Evolutionary conservation across 495 filamentous ascomycete species (phyloP).

Genomic region (Talaromyces ruber): DNA sequence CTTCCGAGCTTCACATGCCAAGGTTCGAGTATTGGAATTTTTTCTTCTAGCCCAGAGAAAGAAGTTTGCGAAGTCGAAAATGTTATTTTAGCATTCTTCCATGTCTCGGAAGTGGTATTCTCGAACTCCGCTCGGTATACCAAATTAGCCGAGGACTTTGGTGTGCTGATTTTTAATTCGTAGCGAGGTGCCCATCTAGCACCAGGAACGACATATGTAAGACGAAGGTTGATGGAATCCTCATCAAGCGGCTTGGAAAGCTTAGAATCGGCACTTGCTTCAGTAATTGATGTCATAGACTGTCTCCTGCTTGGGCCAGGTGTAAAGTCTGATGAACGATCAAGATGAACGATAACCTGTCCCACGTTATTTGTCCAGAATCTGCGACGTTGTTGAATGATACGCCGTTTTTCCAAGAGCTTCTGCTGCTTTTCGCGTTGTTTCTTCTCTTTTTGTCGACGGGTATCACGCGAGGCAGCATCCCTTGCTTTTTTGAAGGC

Average conservation of each 20-base stretch:
- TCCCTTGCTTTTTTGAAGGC: slow-evolving; percentile 17
- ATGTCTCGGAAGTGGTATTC: slow-evolving; percentile 60
- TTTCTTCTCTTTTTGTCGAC: slow-evolving; percentile 17
- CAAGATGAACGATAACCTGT: slow-evolving; percentile 48
- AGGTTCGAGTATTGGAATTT: slow-evolving; percentile 45
- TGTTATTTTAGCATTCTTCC: slow-evolving; percentile 54
- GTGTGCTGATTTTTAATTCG: slow-evolving; percentile 53
- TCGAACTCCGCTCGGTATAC: slow-evolving; percentile 56
- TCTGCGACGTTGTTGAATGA: slow-evolving; percentile 39
- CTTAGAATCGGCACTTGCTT: slow-evolving; percentile 19
- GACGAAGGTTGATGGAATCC: slow-evolving; percentile 36
- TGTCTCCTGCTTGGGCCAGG: slow-evolving; percentile 46
- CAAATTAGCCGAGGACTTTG: slow-evolving; percentile 41
- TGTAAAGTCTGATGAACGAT: slow-evolving; percentile 37
- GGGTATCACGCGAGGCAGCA: slow-evolving; percentile 16
- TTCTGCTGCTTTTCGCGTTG: slow-evolving; percentile 31
- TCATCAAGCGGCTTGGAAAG: slow-evolving; percentile 10
- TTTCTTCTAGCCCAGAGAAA: slow-evolving; percentile 51
- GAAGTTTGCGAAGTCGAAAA: slow-evolving; percentile 62
- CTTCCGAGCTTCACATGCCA: slow-evolving; percentile 48
- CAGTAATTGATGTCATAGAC: slow-evolving; percentile 35
- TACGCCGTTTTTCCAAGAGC: slow-evolving; percentile 37
- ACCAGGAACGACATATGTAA: slow-evolving; percentile 56
- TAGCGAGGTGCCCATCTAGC: slow-evolving; percentile 61
- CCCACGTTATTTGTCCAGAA: slow-evolving; percentile 55